Base-by-base conservation (phyloP, 352 stramenopile species). In the Globisporangium acanthophoron region DNA sequence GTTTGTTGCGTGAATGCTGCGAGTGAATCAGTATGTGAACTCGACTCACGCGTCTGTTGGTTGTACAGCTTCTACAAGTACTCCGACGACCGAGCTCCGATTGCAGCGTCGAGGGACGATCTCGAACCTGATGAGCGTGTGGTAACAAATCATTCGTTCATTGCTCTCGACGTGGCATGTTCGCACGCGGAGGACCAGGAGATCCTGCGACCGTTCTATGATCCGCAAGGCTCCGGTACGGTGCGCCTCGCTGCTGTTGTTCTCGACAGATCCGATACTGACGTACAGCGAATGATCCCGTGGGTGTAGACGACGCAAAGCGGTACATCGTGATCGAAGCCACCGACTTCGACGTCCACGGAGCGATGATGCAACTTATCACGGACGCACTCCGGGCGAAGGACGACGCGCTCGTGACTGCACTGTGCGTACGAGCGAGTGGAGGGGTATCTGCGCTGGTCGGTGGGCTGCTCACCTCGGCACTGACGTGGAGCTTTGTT, bases 251-350 rank as follows among this genome's bases (percentile, higher is more conserved):
- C 13, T 43, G 5, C 3, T 43, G 12, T 12, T 43, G 12, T 13
- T 33, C n/a, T 6, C n/a, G 5, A 9, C 16, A 12, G 24, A 11
- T 52, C 46, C 9, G 21, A 37, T 12, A 27, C 31, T 45, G 18
- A 27, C 9, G 29, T 8, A 21, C 11, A 7, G 12, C 35, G 35
- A 41, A 41, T 43, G 18, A 44, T 20, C 45, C 8, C 61, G 43
- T 51, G 21, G 40, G 12, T 13, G 2, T 48, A 82, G 73, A 82
- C 59, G 29, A 55, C 48, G 47, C 53, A 3, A 82, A 76, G 58
- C 51, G 55, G 46, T 79, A 65, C 33, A 57, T 82, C 12, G 43
- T 78, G 20, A 37, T 82, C 24, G 58, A 66, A 35, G 53, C 66
- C 16, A 49, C 62, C 3, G 63, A 82, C 13, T 66, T 76, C 44